Percentiles rank a stretch among this genome's conserved stretches.
These are phyloP conservation scores for Venturia pyrina DNA, from an alignment of 2,329 filamentous ascomycete genomes.

Conservation along the genomic window DNA sequence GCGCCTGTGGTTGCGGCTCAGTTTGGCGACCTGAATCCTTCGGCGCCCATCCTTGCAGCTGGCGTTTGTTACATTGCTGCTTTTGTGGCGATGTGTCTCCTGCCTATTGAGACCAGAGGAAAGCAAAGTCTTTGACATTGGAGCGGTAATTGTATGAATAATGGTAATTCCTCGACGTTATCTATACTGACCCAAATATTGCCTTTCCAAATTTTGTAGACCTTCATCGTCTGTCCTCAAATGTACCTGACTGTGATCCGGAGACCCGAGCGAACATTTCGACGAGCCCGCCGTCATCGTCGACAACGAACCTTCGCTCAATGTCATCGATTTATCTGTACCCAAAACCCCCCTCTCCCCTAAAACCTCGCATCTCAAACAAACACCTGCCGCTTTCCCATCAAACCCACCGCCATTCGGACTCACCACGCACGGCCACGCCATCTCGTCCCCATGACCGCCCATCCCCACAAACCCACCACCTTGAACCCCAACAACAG, in stretches of 20 bases:
- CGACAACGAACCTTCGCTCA: neutral
- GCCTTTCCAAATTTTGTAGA: neutral
- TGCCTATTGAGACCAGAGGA: conserved; percentile 35
- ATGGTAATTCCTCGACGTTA: neutral
- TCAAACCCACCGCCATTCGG: neutral
- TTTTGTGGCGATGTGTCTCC: conserved; percentile 30
- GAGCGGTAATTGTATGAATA: too few relatives aligned
- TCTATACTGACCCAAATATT: neutral
- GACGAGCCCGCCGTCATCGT: neutral
- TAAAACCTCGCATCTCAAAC: neutral
- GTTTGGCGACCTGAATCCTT: conserved; percentile 27
- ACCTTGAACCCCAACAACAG: neutral
- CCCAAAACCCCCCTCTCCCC: neutral
- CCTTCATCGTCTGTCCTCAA: neutral
- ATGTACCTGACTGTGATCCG: neutral
- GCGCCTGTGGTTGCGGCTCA: conserved; percentile 56
- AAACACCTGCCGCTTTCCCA: neutral
- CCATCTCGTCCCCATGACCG: neutral
- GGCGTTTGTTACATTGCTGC: conserved; percentile 34
- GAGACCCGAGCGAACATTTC: neutral
- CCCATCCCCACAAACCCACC: neutral
- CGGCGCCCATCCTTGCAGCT: conserved; percentile 33
- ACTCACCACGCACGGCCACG: neutral
- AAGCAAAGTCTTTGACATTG: conserved; percentile 28
- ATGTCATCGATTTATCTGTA: neutral